Percentiles rank a stretch among this genome's conserved stretches.
These are phyloP conservation scores for Penicillium concentricum DNA, from an alignment of 2,329 filamentous ascomycete genomes.

Conservation along the genomic window DNA sequence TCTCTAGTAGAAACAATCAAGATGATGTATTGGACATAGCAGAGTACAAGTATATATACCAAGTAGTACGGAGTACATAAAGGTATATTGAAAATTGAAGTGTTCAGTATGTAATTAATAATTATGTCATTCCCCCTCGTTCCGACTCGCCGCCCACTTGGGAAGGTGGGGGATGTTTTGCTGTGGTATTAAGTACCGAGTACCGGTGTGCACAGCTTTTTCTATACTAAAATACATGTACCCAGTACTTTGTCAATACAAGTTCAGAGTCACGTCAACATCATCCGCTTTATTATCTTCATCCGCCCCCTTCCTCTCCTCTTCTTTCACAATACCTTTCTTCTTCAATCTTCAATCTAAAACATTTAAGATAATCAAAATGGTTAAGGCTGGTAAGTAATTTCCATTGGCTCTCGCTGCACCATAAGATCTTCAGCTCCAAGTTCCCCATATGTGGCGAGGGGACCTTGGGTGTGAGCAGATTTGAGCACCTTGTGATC, in stretches of 20 bases:
- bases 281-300: conserved; percentile 25
- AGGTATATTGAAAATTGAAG: neutral
- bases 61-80: no score
- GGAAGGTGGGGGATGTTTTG: conserved; percentile 26
- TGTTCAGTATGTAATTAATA: neutral
- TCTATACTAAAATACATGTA: conserved; percentile 8
- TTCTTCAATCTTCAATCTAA: conserved; percentile 17
- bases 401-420: conserved; percentile 21
- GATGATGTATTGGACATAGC: no score
- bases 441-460: conserved; percentile 26
- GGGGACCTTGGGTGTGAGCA: conserved; percentile 43
- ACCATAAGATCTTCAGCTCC: conserved; percentile 6
- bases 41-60: no score
- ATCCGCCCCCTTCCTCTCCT: conserved; percentile 17
- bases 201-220: neutral
- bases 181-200: neutral
- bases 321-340: conserved; percentile 11
- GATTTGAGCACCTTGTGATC: conserved; percentile 45
- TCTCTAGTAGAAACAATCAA: no score
- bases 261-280: conserved; percentile 25
- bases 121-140: conserved; percentile 28
- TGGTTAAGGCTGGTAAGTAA: conserved; percentile 94
- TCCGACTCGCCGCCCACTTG: conserved; percentile 19
- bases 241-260: conserved; percentile 4
- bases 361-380: conserved; percentile 64